A percentile compares a stretch with the other conserved stretches of the same genome.
These are phyloP conservation scores for Musa schizocarpa DNA, from an alignment of 176 grass and related monocot genomes.

Conservation along the genomic window DNA sequence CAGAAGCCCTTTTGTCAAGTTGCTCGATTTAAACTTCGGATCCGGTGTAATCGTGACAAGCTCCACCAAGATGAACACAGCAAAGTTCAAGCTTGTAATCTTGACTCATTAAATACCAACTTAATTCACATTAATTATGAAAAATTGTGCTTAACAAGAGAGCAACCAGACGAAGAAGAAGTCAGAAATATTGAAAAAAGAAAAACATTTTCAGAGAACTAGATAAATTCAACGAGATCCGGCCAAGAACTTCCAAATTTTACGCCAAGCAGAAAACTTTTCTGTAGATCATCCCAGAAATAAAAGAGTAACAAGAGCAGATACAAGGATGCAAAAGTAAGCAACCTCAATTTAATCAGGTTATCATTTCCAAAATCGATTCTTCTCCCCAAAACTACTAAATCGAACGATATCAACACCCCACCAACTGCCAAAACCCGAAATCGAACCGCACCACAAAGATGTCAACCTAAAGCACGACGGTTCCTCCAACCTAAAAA, in stretches of 20 bases:
- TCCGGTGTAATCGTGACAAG: neutral
- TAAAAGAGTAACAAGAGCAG: neutral
- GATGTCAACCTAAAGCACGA: neutral
- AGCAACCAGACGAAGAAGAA: neutral
- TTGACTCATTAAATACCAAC: neutral
- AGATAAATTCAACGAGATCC: neutral
- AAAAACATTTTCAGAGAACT: neutral
- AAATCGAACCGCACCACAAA: neutral
- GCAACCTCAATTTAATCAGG: neutral
- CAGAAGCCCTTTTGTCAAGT: neutral
- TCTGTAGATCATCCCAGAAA: neutral
- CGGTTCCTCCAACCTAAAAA: neutral
- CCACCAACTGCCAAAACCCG: neutral
- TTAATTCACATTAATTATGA: neutral
- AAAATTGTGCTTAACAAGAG: no score
- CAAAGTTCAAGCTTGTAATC: neutral
- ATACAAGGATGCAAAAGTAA: neutral
- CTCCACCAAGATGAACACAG: neutral
- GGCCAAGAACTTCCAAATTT: neutral
- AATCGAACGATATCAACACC: neutral
- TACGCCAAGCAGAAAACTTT: neutral
- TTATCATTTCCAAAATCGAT: neutral
- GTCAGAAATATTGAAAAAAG: neutral
- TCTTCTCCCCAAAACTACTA: neutral
- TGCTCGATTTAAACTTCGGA: neutral